These are phyloP conservation scores for Carex sylvatica DNA, from an alignment of 202 grass and related monocot genomes.

Conservation along the genomic window DNA sequence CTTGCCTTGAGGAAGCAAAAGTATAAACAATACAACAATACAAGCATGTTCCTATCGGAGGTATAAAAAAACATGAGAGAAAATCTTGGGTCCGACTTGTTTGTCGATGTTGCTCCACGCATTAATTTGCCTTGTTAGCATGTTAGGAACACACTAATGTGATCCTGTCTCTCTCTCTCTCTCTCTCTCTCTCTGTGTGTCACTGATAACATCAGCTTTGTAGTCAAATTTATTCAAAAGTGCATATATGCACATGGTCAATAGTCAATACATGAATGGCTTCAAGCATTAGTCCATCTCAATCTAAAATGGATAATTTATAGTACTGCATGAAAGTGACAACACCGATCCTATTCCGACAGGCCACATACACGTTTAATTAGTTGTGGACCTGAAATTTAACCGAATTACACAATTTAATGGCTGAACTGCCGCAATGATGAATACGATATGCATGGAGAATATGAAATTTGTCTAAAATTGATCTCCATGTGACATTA, in stretches of 20 bases:
- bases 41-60: neutral
- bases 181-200: no score
- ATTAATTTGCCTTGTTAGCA: conserved; percentile 6
- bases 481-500: no score
- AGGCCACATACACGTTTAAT: neutral
- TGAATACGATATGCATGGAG: no score
- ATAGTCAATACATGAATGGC: neutral
- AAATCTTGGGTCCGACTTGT: neutral
- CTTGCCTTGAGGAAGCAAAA: no score
- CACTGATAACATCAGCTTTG: neutral
- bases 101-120: neutral
- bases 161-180: neutral
- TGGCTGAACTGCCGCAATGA: no score
- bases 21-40: neutral
- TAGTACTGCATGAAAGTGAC: neutral
- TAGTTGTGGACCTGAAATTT: neutral
- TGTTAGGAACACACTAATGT: conserved; percentile 18
- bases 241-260: neutral
- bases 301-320: neutral
- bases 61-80: neutral
- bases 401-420: no score
- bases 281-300: neutral
- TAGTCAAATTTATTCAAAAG: neutral
- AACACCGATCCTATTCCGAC: neutral
- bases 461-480: neutral